Evolutionary conservation across 805 yeast genomes (phyloP).

Genomic region (Starmerella floris): DNA sequence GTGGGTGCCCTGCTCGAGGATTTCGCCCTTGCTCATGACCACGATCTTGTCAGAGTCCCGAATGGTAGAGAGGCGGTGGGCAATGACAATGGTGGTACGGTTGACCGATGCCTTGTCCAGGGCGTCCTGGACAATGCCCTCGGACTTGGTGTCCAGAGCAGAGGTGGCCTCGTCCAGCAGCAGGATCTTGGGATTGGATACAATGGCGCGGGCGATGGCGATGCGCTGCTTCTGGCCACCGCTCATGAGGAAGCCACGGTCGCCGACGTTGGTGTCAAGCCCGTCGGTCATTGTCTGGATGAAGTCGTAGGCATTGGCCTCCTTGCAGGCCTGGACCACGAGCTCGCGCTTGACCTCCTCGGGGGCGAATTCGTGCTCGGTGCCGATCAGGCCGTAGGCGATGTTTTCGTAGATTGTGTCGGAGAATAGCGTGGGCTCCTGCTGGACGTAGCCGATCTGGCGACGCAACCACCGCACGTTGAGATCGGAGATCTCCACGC

Average conservation of each 20-base stretch:
- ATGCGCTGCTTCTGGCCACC: conserved; percentile 66
- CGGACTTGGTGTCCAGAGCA: conserved; percentile 39
- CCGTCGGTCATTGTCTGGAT: conserved; percentile 63
- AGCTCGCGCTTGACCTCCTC: conserved; percentile 29
- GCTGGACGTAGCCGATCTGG: conserved; percentile 82
- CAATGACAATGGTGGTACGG: conserved; percentile 44
- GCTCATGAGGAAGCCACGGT: conserved; percentile 44
- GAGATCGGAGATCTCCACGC: conserved; percentile 61
- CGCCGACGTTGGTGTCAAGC: conserved; percentile 54
- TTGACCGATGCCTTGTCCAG: conserved; percentile 27
- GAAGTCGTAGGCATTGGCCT: conserved; percentile 32
- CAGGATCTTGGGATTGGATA: conserved; percentile 46
- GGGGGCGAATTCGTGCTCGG: conserved; percentile 44
- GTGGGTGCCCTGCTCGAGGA: conserved; percentile 36
- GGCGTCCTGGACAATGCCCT: conserved; percentile 33
- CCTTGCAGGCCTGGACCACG: conserved; percentile 29
- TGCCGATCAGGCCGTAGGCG: conserved; percentile 67
- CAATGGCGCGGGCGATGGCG: conserved; percentile 57
- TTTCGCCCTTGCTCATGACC: conserved; percentile 39
- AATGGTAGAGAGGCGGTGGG: conserved; percentile 45
- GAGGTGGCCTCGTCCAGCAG: conserved; percentile 56
- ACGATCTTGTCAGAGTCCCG: conserved; percentile 43
- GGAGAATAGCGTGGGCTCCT: conserved; percentile 87
- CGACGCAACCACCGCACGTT: conserved; percentile 63
- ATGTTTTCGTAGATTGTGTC: conserved; percentile 80